Evolutionary conservation across 129 eudicot genomes (phyloP).

Genomic region (Dittrichia graveolens): DNA sequence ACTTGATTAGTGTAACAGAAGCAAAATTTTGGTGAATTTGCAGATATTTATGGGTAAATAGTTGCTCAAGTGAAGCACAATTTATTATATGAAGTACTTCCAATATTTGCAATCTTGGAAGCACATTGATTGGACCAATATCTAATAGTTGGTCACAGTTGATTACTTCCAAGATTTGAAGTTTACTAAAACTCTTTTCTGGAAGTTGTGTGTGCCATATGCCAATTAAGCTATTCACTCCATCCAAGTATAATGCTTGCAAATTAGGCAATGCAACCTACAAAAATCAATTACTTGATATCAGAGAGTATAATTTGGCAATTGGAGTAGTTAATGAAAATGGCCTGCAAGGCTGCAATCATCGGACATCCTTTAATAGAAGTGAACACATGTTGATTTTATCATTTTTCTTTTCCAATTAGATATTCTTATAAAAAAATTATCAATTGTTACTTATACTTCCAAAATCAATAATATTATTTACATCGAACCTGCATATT

Average conservation of each 20-base stretch:
- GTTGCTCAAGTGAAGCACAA: conserved; percentile 39
- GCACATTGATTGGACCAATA: conserved; percentile 35
- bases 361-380: too few species aligned
- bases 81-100: conserved; percentile 31
- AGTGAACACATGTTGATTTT: too few species aligned
- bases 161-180: conserved; percentile 34
- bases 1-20: conserved; percentile 35
- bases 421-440: too few species aligned
- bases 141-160: conserved; percentile 32
- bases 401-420: too few species aligned
- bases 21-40: conserved; percentile 27
- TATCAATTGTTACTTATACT: too few species aligned
- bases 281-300: conserved; percentile 19
- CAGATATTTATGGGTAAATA: conserved; percentile 33
- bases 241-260: conserved; percentile 37
- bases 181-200: conserved; percentile 36
- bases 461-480: too few species aligned
- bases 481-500: neutral
- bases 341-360: too few species aligned
- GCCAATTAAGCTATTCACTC: conserved; percentile 33
- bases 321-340: too few species aligned
- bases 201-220: conserved; percentile 43
- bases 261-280: conserved; percentile 44
- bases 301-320: conserved; percentile 8
- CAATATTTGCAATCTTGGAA: conserved; percentile 35